Percentiles rank a stretch among this genome's conserved stretches.
Conservation (phyloP, 345 rosid species). For the Acer campestre region DNA sequence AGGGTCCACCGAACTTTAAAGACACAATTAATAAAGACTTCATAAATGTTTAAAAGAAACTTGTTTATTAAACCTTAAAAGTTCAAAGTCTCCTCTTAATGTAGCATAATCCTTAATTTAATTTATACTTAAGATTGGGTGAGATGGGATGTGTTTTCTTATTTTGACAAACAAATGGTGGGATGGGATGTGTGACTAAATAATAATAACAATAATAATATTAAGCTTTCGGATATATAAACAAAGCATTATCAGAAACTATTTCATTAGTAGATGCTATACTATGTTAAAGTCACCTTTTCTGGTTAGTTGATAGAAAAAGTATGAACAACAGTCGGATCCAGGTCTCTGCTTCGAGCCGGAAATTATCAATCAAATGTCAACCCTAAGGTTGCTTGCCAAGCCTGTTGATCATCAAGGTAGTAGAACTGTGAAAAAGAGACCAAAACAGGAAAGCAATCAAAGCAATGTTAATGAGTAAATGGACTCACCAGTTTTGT, state of each 20-base stretch:
- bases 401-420: conserved; percentile 3
- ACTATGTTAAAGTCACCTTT: neutral
- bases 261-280: neutral
- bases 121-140: too few relatives aligned
- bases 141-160: too few relatives aligned
- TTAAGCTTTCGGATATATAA: neutral
- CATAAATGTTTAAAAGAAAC: too few relatives aligned
- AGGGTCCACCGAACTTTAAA: too few relatives aligned
- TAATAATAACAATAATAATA: neutral
- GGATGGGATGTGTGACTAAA: too few relatives aligned
- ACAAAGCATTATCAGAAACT: neutral
- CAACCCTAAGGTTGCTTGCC: neutral
- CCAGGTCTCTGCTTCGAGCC: neutral
- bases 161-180: too few relatives aligned
- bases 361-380: neutral
- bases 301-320: neutral
- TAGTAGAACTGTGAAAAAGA: neutral
- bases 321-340: neutral
- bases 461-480: neutral
- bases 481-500: neutral
- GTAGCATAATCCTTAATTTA: too few relatives aligned
- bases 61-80: too few relatives aligned
- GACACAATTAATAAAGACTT: too few relatives aligned
- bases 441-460: neutral
- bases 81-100: too few relatives aligned